Percentiles rank a stretch among this genome's conserved stretches.
Conservation (phyloP, 441 rosid species). For the Euphorbia schlechtendalii region DNA sequence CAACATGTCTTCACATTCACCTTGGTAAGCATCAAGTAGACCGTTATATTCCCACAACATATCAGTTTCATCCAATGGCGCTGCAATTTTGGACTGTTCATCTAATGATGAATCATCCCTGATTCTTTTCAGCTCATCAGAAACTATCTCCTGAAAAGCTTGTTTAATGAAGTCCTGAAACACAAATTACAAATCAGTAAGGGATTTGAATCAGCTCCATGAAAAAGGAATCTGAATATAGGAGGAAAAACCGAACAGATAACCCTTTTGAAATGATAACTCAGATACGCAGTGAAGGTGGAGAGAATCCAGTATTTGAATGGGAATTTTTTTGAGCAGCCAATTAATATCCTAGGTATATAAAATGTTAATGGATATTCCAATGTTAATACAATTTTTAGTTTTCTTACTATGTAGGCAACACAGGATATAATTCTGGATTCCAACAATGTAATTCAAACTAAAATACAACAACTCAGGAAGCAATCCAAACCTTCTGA, state of each 20-base stretch:
- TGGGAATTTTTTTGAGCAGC: not conserved
- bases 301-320: not conserved
- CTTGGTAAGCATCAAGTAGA: constrained; percentile 50
- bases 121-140: constrained; percentile 60
- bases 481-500: constrained; percentile 34
- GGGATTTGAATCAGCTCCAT: not conserved
- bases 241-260: not conserved
- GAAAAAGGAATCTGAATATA: not conserved
- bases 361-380: too few species aligned
- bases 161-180: constrained; percentile 53
- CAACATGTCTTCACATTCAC: constrained; percentile 79
- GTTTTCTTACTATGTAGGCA: too few species aligned
- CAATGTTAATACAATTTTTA: too few species aligned
- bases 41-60: constrained; percentile 83
- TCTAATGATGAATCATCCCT: constrained; percentile 35
- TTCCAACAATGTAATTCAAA: too few species aligned
- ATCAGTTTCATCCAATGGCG: constrained; percentile 31
- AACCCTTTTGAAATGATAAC: not conserved
- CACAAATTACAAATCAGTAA: constrained; percentile 11
- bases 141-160: constrained; percentile 61
- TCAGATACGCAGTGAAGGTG: not conserved
- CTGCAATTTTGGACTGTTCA: constrained; percentile 17
- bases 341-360: not conserved
- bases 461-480: not conserved
- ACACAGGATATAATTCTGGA: too few species aligned